Conservation (phyloP, 139 green algal species). For the Chara braunii region DNA sequence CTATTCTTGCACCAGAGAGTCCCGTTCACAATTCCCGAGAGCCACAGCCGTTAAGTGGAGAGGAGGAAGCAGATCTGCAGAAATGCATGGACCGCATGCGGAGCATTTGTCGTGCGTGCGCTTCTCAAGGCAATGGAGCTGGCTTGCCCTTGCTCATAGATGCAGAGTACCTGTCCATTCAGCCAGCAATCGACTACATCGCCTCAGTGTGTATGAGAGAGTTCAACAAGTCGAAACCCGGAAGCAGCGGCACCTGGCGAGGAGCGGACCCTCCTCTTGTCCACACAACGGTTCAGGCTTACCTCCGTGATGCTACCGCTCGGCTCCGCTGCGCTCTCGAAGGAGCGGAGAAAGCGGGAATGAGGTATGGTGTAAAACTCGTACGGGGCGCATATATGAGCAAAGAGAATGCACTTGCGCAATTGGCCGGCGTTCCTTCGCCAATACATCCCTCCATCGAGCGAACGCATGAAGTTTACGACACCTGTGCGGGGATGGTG, state of each 20-base stretch:
- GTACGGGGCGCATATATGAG: conserved; percentile 34
- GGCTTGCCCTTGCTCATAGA: conserved; percentile 24
- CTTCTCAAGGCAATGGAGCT: too few species aligned
- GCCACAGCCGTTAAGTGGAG: conserved; percentile 8
- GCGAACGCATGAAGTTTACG: conserved; percentile 26
- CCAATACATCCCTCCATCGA: conserved; percentile 19
- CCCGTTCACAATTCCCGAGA: neutral
- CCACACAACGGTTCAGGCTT: conserved; percentile 30
- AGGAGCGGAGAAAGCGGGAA: neutral
- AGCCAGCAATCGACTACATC: conserved; percentile 34
- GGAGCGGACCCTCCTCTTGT: conserved; percentile 18
- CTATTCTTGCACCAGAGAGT: conserved; percentile 1
- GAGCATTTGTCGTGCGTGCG: conserved; percentile 24
- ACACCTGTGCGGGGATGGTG: conserved; percentile 29
- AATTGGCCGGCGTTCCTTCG: neutral
- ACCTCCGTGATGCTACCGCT: conserved; percentile 11
- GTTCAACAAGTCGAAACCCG: conserved; percentile 20
- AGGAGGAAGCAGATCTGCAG: conserved; percentile 16
- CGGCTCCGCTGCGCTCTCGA: conserved; percentile 8
- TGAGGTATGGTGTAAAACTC: conserved; percentile 35
- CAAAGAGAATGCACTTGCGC: neutral
- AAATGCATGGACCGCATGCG: conserved; percentile 1
- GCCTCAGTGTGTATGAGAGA: conserved; percentile 11
- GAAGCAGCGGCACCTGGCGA: too few species aligned
- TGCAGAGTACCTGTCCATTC: conserved; percentile 24